A percentile compares a stretch with the other conserved stretches of the same genome.
Conservation (phyloP, 1,284 basidiomycete species). For the Pseudozyma thailandica region DNA sequence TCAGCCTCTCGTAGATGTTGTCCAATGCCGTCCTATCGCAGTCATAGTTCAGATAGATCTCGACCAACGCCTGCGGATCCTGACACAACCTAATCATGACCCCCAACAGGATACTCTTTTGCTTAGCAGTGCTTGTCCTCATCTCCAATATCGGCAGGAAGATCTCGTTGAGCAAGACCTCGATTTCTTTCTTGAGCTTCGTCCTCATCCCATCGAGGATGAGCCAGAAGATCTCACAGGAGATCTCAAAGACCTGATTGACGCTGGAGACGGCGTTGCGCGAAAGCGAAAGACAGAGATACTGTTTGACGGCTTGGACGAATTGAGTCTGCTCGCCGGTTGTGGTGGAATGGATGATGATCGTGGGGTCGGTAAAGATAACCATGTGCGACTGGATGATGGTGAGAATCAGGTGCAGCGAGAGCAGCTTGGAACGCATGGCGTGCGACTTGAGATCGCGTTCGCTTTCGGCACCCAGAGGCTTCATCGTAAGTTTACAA, state of each 20-base stretch:
- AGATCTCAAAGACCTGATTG: slow-evolving; percentile 95
- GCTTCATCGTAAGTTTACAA: slow-evolving; percentile 68
- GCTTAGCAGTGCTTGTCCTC: slow-evolving; percentile 92
- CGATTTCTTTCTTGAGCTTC: slow-evolving; percentile 99
- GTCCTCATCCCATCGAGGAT: slow-evolving; percentile 91
- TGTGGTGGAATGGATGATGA: slow-evolving; percentile 64
- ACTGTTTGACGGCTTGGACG: slow-evolving; percentile 68
- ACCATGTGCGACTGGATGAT: slow-evolving; percentile 63
- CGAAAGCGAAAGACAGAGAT: slow-evolving; percentile 86
- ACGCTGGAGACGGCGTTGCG: slow-evolving; percentile 96
- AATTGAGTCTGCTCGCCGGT: slow-evolving; percentile 66
- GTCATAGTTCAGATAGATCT: slow-evolving; percentile 68
- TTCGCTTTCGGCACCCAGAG: slow-evolving; percentile 64
- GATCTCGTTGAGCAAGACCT: slow-evolving; percentile 96
- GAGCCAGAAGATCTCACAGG: slow-evolving; percentile 98
- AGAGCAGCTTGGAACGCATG: slow-evolving; percentile 67
- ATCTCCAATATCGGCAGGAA: slow-evolving; percentile 99
- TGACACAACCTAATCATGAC: slow-evolving; percentile 64
- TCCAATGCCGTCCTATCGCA: slow-evolving; percentile 67
- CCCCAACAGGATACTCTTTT: slow-evolving; percentile 64
- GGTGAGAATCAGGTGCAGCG: slow-evolving; percentile 63
- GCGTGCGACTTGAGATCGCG: slow-evolving; percentile 66
- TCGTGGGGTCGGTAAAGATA: slow-evolving; percentile 63
- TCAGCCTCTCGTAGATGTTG: slow-evolving; percentile 67
- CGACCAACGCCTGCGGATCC: slow-evolving; percentile 66